Evolutionary conservation across 148 eudicot species (phyloP).

Genomic region (Nepenthes mirabilis): DNA sequence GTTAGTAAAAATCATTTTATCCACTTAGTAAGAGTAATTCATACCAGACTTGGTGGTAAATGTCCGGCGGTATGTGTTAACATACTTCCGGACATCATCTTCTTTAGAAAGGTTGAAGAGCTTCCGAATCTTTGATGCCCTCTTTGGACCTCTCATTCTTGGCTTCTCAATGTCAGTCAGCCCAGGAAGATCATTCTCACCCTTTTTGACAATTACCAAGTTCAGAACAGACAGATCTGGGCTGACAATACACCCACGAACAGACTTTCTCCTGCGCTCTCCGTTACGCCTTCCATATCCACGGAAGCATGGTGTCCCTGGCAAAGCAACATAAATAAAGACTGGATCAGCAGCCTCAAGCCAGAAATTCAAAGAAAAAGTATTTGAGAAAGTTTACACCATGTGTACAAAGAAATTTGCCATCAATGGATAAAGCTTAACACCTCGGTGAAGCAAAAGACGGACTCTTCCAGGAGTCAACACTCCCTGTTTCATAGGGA

Average conservation of each 20-base stretch:
- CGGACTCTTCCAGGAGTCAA: conserved; percentile 64
- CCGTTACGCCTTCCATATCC: conserved; percentile 74
- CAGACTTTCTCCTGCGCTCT: conserved; percentile 79
- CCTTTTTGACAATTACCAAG: conserved; percentile 82
- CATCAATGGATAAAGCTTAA: not conserved
- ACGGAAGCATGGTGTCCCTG: conserved; percentile 81
- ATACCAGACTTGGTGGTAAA: conserved; percentile 67
- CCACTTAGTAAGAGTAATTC: not conserved
- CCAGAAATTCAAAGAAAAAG: not conserved
- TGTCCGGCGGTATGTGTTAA: conserved; percentile 79
- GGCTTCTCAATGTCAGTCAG: conserved; percentile 82
- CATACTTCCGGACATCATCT: conserved; percentile 89
- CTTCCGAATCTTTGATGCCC: conserved; percentile 86
- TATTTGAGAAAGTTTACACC: not conserved
- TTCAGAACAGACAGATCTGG: conserved; percentile 71
- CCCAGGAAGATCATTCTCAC: conserved; percentile 80
- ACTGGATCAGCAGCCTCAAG: not conserved
- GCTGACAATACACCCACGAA: conserved; percentile 85
- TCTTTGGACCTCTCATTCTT: conserved; percentile 94
- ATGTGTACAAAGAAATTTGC: not conserved
- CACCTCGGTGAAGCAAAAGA: conserved; percentile 58
- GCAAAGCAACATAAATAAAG: not conserved
- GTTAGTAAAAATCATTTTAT: not conserved
- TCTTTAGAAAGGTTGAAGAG: conserved; percentile 83
- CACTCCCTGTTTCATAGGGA: conserved; percentile 84